Conservation (phyloP, 192 early-diverging fungal species). For the Haplosporangium gracile region DNA sequence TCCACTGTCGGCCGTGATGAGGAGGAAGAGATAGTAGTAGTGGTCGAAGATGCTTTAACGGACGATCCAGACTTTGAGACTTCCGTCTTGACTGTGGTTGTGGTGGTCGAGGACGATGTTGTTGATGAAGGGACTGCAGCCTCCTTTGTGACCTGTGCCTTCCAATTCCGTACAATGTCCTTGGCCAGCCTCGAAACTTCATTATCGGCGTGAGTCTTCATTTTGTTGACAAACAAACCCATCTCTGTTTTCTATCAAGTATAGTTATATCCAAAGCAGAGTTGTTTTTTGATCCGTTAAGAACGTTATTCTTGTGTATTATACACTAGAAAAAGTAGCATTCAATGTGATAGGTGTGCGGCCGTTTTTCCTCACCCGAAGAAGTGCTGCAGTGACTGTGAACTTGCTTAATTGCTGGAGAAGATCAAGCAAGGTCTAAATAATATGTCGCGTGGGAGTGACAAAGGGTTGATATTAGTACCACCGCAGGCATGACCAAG, state of each 20-base stretch:
- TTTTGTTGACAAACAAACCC: constrained; percentile 81
- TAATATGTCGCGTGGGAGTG: background rate
- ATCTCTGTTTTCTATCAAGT: constrained; percentile 78
- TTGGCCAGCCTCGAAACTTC: constrained; percentile 74
- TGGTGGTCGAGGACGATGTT: constrained; percentile 50
- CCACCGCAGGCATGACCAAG: constrained; percentile 1
- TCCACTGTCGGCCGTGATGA: constrained; percentile 27
- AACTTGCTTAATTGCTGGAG: constrained; percentile 60
- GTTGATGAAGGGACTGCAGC: constrained; percentile 37
- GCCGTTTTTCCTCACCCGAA: constrained; percentile 61
- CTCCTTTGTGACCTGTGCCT: constrained; percentile 71
- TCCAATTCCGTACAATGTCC: constrained; percentile 87
- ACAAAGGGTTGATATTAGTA: background rate
- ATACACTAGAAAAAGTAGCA: background rate
- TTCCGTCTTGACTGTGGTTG: constrained; percentile 14
- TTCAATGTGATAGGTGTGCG: background rate
- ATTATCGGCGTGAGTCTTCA: constrained; percentile 73
- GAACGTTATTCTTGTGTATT: background rate
- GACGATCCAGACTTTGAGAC: constrained; percentile 17
- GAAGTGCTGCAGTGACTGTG: constrained; percentile 63
- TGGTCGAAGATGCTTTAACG: constrained; percentile 9
- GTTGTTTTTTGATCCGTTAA: background rate
- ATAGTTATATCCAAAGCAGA: constrained; percentile 8
- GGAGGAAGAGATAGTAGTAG: background rate
- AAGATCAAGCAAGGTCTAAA: constrained; percentile 37